phyloP scores from a whole-genome alignment of 2,329 filamentous ascomycete genomes.

The Colletotrichum salicis region DNA sequence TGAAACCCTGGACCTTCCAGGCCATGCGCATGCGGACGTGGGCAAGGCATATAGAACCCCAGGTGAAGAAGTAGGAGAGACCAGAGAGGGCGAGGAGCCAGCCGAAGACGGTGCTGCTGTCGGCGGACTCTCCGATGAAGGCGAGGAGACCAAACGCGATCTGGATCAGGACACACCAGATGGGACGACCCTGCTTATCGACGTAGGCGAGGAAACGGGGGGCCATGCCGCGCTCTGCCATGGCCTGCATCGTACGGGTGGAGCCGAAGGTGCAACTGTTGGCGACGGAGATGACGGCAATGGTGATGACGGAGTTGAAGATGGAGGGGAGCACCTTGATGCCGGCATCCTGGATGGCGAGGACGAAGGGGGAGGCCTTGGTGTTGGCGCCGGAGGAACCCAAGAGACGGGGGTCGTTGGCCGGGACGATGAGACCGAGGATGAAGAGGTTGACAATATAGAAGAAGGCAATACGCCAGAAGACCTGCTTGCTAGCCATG shows the following conservation, averaged over 20 bases:
- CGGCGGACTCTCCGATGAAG: constrained; percentile 54
- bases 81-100: constrained; percentile 79
- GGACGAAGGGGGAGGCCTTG: constrained; percentile 60
- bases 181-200: constrained; percentile 69
- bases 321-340: constrained; percentile 62
- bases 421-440: constrained; percentile 38
- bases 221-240: constrained; percentile 61
- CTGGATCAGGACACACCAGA: constrained; percentile 63
- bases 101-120: constrained; percentile 62
- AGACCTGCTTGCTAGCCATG: constrained; percentile 40
- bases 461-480: constrained; percentile 40
- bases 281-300: constrained; percentile 63
- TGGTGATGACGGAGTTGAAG: constrained; percentile 62
- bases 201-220: constrained; percentile 69
- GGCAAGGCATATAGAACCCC: constrained; percentile 74
- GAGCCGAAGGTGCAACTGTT: constrained; percentile 63
- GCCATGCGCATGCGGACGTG: constrained; percentile 74
- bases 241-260: constrained; percentile 61
- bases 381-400: constrained; percentile 51
- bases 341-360: constrained; percentile 61
- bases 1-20: constrained; percentile 69
- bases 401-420: constrained; percentile 36
- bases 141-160: constrained; percentile 69
- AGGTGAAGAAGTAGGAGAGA: constrained; percentile 79
- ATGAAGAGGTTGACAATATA: constrained; percentile 39